Percentiles rank a stretch among this genome's conserved stretches.
These are phyloP conservation scores for Trichophaea hybrida DNA, from an alignment of 2,329 filamentous ascomycete genomes.

Conservation along the genomic window DNA sequence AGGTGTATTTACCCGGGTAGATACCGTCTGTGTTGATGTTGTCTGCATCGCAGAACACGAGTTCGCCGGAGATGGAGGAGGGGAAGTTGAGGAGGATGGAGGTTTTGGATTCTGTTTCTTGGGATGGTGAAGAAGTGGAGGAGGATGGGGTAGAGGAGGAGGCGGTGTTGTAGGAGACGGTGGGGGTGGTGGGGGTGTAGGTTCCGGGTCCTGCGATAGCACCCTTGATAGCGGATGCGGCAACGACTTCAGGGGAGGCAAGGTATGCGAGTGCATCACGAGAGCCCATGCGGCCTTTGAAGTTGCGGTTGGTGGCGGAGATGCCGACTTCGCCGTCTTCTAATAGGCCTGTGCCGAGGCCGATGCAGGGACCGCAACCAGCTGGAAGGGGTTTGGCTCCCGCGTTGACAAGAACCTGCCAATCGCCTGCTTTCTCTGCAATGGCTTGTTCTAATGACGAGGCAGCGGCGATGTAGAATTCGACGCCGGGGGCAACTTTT, in stretches of 20 bases:
- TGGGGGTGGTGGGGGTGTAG: conserved; percentile 52
- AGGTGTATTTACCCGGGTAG: conserved; percentile 84
- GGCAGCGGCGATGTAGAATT: conserved; percentile 82
- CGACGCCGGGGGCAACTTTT: conserved; percentile 51
- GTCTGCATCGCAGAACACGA: conserved; percentile 71
- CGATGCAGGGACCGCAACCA: conserved; percentile 76
- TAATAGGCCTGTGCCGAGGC: conserved; percentile 63
- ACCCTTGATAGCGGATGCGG: conserved; percentile 66
- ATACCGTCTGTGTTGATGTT: conserved; percentile 89
- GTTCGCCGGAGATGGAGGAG: conserved; percentile 67
- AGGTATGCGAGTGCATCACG: conserved; percentile 71
- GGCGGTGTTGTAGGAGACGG: conserved; percentile 23
- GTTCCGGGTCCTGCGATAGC: conserved; percentile 61
- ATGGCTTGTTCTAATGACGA: conserved; percentile 60
- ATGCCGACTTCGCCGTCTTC: conserved; percentile 80
- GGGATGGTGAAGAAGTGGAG: conserved; percentile 18
- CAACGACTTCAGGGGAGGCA: conserved; percentile 78
- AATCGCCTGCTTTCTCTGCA: conserved; percentile 70
- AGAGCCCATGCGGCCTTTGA: conserved; percentile 79
- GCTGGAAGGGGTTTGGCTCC: conserved; percentile 59
- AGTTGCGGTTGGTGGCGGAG: conserved; percentile 72
- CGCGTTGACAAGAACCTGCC: conserved; percentile 67
- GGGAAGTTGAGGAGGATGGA: conserved; percentile 78
- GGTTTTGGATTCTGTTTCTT: conserved; percentile 38
- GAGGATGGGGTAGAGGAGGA: conserved; percentile 23